Evolutionary conservation across 805 yeast genomes (phyloP).

Genomic region (Nematodospora valgi): DNA sequence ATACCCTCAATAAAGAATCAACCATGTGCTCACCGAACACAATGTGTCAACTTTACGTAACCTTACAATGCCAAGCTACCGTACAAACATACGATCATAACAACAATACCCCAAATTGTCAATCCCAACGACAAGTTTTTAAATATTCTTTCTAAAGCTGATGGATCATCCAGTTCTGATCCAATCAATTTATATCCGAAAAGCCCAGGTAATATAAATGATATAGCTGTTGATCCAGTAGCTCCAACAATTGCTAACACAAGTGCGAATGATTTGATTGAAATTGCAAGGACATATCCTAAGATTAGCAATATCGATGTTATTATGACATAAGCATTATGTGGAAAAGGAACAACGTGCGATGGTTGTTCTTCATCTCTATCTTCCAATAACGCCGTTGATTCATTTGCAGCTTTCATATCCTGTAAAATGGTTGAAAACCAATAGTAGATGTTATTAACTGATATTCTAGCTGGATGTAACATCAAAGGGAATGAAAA

Average conservation of each 20-base stretch:
- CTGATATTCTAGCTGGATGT: constrained; percentile 84
- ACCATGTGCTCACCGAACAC: no score
- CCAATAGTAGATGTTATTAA: constrained; percentile 66
- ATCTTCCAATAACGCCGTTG: constrained; percentile 3
- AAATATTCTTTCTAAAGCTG: constrained; percentile 28
- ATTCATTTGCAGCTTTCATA: neutral
- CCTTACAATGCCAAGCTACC: constrained; percentile 8
- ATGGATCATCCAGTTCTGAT: constrained; percentile 27
- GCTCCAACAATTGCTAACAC: constrained; percentile 89
- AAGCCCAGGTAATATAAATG: constrained; percentile 85
- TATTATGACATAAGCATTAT: constrained; percentile 21
- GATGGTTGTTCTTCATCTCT: constrained; percentile 2
- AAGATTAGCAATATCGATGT: constrained; percentile 37
- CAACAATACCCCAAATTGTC: constrained; percentile 63
- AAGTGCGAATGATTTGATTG: constrained; percentile 70
- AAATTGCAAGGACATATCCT: constrained; percentile 62
- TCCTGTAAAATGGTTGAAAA: constrained; percentile 19
- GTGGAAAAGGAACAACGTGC: constrained; percentile 27
- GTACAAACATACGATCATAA: constrained; percentile 63
- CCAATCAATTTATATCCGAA: constrained; percentile 75
- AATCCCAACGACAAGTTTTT: constrained; percentile 53
- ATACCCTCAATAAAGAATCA: no score
- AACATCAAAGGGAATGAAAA: constrained; percentile 87
- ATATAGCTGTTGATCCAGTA: constrained; percentile 88
- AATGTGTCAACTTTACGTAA: neutral